Conservation (phyloP, 495 filamentous ascomycete genomes). For the Trichoderma asperelloides region DNA sequence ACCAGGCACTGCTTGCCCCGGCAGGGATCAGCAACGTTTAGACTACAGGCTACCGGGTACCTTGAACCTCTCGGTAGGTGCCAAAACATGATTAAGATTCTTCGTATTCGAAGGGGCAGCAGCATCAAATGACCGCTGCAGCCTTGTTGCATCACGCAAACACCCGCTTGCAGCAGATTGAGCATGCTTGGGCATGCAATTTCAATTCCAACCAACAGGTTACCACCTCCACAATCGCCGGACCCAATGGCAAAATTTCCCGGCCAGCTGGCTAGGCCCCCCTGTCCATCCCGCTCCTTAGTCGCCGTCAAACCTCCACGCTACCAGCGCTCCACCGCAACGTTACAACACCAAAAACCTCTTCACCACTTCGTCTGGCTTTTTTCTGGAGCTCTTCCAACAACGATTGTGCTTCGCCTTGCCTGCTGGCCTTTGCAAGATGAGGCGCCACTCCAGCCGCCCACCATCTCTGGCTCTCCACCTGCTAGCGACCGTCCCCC, state of each 20-base stretch:
- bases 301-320: constrained; percentile 5
- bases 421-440: background rate
- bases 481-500: background rate
- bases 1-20: no score
- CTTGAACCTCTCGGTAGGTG: no score
- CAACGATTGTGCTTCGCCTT: background rate
- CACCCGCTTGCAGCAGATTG: background rate
- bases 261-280: background rate
- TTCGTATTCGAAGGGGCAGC: no score
- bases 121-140: no score
- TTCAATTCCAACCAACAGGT: background rate
- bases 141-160: background rate
- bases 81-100: no score
- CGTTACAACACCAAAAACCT: constrained; percentile 4
- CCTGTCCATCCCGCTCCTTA: constrained; percentile 4
- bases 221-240: background rate
- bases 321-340: constrained; percentile 4
- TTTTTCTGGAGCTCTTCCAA: background rate
- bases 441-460: constrained; percentile 1
- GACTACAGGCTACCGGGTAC: no score
- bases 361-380: background rate
- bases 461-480: background rate
- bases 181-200: no score
- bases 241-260: constrained; percentile 8
- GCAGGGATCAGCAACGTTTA: no score